Percentiles rank a stretch among this genome's conserved stretches.
Evolutionary conservation across 2,329 filamentous ascomycete species (phyloP).

Genomic region (Pseudogymnoascus sp.): DNA sequence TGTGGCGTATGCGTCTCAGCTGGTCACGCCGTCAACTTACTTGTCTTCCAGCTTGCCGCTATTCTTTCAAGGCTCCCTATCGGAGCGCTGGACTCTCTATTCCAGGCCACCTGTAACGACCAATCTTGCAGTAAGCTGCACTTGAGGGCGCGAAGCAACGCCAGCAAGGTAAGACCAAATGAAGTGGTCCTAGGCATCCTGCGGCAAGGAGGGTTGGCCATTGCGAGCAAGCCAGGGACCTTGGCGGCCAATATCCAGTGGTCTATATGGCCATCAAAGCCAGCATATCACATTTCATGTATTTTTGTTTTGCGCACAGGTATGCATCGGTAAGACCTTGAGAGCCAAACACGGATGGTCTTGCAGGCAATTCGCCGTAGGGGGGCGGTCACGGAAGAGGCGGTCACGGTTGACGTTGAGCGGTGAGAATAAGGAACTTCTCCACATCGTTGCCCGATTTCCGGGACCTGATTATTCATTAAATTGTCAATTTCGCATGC

Average conservation of each 20-base stretch:
- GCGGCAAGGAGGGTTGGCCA: background rate
- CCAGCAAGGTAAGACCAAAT: background rate
- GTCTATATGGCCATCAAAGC: background rate
- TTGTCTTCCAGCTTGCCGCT: background rate
- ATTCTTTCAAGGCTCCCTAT: conserved; percentile 3
- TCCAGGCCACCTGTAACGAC: background rate
- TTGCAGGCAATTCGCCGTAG: background rate
- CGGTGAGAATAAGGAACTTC: background rate
- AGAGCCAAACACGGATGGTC: background rate
- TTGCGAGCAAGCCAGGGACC: background rate
- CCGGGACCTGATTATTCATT: background rate
- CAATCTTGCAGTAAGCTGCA: background rate
- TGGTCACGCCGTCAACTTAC: background rate
- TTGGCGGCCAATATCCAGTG: background rate
- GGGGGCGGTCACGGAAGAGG: background rate
- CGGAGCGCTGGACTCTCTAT: background rate
- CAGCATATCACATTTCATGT: background rate
- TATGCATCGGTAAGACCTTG: background rate
- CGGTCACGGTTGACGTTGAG: background rate
- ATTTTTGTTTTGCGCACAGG: background rate
- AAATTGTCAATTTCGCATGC: background rate
- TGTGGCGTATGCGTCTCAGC: background rate
- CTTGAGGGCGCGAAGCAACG: background rate
- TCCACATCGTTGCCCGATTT: background rate
- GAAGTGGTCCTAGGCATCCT: background rate